Evolutionary conservation across 441 rosid genomes (phyloP).

Genomic region (Hura crepitans): DNA sequence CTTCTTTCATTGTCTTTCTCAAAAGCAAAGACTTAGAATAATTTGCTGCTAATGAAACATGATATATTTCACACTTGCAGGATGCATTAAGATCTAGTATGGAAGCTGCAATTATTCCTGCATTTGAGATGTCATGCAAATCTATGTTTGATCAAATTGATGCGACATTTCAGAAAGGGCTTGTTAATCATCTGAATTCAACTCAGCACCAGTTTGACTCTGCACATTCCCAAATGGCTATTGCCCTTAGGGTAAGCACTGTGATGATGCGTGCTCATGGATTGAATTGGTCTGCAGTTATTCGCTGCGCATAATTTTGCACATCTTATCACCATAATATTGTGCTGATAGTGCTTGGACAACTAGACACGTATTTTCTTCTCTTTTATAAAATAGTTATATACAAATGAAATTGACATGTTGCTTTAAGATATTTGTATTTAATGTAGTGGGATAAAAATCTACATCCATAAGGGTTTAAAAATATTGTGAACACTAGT

Average conservation of each 20-base stretch:
- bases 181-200: constrained; percentile 44
- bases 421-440: neutral
- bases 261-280: neutral
- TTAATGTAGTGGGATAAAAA: neutral
- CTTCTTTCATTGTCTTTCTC: neutral
- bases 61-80: constrained; percentile 34
- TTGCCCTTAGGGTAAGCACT: constrained; percentile 51
- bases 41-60: constrained; percentile 13
- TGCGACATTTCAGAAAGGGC: constrained; percentile 57
- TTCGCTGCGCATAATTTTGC: neutral
- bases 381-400: neutral
- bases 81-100: constrained; percentile 59
- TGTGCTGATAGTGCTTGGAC: neutral
- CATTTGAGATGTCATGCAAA: constrained; percentile 78
- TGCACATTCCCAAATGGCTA: constrained; percentile 52
- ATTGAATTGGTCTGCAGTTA: neutral
- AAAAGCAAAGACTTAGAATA: neutral
- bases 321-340: neutral
- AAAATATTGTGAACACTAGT: neutral
- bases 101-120: constrained; percentile 69
- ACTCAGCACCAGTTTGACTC: constrained; percentile 62
- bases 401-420: neutral
- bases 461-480: neutral
- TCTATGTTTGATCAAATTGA: constrained; percentile 75
- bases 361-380: neutral